Conservation (phyloP, 768 basidiomycete genomes). For the Sarcodon aspratus region DNA sequence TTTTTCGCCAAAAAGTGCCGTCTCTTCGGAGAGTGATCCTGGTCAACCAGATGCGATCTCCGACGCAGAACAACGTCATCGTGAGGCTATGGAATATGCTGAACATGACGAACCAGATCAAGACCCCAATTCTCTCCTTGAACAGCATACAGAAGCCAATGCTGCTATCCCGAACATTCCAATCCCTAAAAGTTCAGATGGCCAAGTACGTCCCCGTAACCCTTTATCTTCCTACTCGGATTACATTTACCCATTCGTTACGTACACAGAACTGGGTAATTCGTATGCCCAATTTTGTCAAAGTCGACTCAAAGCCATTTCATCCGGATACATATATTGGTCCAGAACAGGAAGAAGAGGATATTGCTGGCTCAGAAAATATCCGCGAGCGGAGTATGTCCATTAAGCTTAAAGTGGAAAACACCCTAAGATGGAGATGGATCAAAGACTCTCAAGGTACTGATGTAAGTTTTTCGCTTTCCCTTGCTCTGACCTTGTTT, state of each 20-base stretch:
- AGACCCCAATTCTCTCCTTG: constrained; percentile 24
- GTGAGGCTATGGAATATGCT: constrained; percentile 68
- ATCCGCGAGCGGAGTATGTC: constrained; percentile 72
- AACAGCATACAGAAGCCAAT: constrained; percentile 51
- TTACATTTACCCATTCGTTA: background rate
- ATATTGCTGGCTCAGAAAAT: constrained; percentile 42
- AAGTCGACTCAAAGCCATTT: constrained; percentile 82
- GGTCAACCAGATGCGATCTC: constrained; percentile 51
- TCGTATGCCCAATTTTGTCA: constrained; percentile 88
- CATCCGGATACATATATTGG: constrained; percentile 79
- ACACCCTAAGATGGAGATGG: constrained; percentile 96
- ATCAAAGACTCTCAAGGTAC: constrained; percentile 59
- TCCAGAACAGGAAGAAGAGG: constrained; percentile 69
- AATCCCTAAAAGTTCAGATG: constrained; percentile 68
- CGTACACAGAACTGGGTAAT: constrained; percentile 73
- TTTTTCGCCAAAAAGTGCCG: constrained; percentile 15
- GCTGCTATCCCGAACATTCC: constrained; percentile 84
- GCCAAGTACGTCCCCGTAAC: constrained; percentile 43
- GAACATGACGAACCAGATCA: constrained; percentile 51
- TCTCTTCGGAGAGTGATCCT: constrained; percentile 16
- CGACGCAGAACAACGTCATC: constrained; percentile 39
- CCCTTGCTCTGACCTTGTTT: background rate
- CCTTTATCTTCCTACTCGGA: background rate
- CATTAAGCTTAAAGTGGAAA: constrained; percentile 83
- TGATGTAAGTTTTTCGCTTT: constrained; percentile 46